Base-by-base conservation (phyloP, 2,329 filamentous ascomycete species). In the Colletotrichum tofieldiae region DNA sequence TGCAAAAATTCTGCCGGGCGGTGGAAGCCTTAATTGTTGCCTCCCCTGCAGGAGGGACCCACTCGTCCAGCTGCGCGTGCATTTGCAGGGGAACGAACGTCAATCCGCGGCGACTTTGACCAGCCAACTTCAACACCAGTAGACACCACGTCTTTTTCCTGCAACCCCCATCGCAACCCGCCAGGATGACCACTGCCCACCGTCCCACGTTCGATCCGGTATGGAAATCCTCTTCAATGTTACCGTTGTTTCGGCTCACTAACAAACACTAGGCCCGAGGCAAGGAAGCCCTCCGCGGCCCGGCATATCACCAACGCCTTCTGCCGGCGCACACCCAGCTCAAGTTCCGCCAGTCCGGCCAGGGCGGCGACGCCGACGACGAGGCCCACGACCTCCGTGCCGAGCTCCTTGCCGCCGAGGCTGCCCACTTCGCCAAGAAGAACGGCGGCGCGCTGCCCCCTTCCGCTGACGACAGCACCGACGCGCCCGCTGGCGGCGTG, bases 151-250 rank as follows among this genome's bases (percentile, higher is more conserved):
- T 39, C 5, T n/a, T 14, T 32, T 52, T 49, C 35, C 9, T 58
- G 26, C 43, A 64, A 64, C 29, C n/a, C 29, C 35, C 55, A 49
- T 29, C 63, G 59, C 45, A 14, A 45, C 37, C n/a, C 26, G 35
- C 37, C 51, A 76, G 70, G 47, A 92, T 93, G 91, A 92, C 91
- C 75, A 89, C 87, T 83, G 91, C 91, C 52, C 91, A 93, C 76
- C 93, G 96, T 85, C 96, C 96, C 68, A 99, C 96, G 0, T 99
- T 99, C 81, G 96, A 99, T 82, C 96, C 96, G 75, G 94, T 95
- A 89, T 75, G 87, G 75, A 39, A 64, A 37, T 3, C 41, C 14
- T 60, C 18, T n/a, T 39, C 26, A 8, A 11, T n/a, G 26, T 35
- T 54, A 63, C 16, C 14, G 51, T 35, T 58, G 18, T 20, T 16